Evolutionary conservation across 176 grass and related monocot genomes (phyloP), one percentile per base, ranked within the genome.

Genomic region (Pharus latifolius): DNA sequence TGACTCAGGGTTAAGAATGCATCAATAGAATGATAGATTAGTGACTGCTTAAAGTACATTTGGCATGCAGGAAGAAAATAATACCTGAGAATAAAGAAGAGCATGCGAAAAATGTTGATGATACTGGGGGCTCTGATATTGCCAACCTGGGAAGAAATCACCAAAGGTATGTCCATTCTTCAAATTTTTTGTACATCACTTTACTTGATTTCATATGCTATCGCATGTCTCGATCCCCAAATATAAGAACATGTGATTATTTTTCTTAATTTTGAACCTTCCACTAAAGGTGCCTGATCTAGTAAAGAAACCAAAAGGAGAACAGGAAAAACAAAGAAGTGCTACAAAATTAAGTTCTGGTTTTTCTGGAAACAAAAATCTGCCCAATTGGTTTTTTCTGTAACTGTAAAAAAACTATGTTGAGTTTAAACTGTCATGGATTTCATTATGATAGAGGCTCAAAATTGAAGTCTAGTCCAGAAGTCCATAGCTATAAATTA

Each of bases 1-100:
- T 9, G 46, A 49, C 6, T 18, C 46, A 49, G 19, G 46, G 17
- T 52, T 25, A 57, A 56, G 16, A 73, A 23, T 59, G 42, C 40
- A 59, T 58, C 17, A 5, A n/a, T n/a, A n/a, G n/a, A n/a, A n/a
- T n/a, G 1, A 46, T 45, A 72, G 24, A 44, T 26, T 56, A 42
- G 6, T 40, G 15, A 2, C 35, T 31, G 10, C 54, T 67, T 57
- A 47, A 3, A 15, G 12, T 43, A 3, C 9, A 51, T 65, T 67
- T 49, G 15, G 15, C 28, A 56, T 41, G 56, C 65, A 77, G 80
- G 65, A 78, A 67, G 68, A 52, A 67, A 54, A 71, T 67, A 52
- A 7, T 65, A 26, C n/a, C n/a, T 52, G 67, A 65, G 6, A 59
- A 59, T 49, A 67, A 59, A 65, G 50, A 48, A 11, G 50, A 70